Conservation (phyloP, 2,329 filamentous ascomycete genomes). For the Aspergillus sp. region DNA sequence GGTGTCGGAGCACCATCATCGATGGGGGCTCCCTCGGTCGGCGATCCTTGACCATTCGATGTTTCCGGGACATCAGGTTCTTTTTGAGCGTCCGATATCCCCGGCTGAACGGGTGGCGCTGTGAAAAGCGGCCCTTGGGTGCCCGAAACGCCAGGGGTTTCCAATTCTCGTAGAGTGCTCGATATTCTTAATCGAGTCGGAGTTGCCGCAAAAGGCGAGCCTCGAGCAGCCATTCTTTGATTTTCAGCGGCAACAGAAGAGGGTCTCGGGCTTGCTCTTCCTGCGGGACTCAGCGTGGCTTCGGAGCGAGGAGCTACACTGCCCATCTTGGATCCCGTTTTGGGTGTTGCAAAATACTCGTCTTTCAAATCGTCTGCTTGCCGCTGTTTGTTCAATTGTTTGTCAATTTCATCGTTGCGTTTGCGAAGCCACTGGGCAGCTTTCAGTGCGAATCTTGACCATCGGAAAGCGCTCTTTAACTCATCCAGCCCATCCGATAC, state of each 20-base stretch:
- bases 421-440: slow-evolving; percentile 49
- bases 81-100: not conserved
- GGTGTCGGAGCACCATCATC: not conserved
- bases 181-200: not conserved
- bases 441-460: slow-evolving; percentile 48
- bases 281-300: not conserved
- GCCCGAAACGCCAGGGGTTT: not conserved
- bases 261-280: not conserved
- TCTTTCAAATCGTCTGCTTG: slow-evolving; percentile 36
- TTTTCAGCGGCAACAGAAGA: not conserved
- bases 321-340: slow-evolving; percentile 17
- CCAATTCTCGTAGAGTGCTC: not conserved
- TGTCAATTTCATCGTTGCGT: slow-evolving; percentile 47
- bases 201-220: not conserved
- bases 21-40: not conserved
- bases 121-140: not conserved
- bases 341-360: slow-evolving; percentile 22
- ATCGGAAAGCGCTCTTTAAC: slow-evolving; percentile 50
- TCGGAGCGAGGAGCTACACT: slow-evolving; percentile 14
- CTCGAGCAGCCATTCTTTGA: not conserved
- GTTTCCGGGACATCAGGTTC: not conserved
- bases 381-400: slow-evolving; percentile 42
- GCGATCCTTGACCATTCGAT: not conserved
- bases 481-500: slow-evolving; percentile 38
- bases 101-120: not conserved